These are phyloP conservation scores for Podaxis mareebaensis DNA, from an alignment of 768 basidiomycete species.

Conservation along the genomic window DNA sequence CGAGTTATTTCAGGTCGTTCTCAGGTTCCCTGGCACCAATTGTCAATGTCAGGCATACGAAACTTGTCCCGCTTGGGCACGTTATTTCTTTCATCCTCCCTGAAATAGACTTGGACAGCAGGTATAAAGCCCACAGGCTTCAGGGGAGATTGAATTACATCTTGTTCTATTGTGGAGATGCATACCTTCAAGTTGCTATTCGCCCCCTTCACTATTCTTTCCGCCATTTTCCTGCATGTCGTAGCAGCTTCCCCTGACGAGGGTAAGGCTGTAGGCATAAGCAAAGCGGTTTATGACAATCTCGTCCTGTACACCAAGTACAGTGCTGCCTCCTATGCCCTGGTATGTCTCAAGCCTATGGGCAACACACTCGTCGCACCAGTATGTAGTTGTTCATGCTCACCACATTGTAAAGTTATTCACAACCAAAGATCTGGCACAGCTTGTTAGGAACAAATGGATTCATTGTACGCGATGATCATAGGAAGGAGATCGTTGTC, in stretches of 20 bases:
- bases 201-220: not conserved
- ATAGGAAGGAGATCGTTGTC: conserved; percentile 37
- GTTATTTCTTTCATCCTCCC: too few relatives aligned
- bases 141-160: not conserved
- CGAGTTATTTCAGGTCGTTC: too few relatives aligned
- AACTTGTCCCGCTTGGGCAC: too few relatives aligned
- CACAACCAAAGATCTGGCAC: too few relatives aligned
- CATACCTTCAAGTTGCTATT: not conserved
- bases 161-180: not conserved
- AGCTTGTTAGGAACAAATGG: conserved; percentile 28
- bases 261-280: conserved; percentile 30
- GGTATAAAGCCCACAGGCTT: not conserved
- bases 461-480: conserved; percentile 37
- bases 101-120: too few relatives aligned
- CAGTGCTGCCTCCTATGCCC: not conserved
- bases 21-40: too few relatives aligned
- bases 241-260: conserved; percentile 21
- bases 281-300: conserved; percentile 38
- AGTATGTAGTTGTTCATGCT: conserved; percentile 28
- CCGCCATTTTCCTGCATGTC: not conserved
- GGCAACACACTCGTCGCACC: conserved; percentile 41
- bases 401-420: not conserved
- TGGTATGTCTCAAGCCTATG: conserved; percentile 42
- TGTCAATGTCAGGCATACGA: too few relatives aligned
- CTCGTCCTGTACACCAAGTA: conserved; percentile 37